Evolutionary conservation across 148 eudicot genomes (phyloP).

Genomic region (Beta vulgaris): DNA sequence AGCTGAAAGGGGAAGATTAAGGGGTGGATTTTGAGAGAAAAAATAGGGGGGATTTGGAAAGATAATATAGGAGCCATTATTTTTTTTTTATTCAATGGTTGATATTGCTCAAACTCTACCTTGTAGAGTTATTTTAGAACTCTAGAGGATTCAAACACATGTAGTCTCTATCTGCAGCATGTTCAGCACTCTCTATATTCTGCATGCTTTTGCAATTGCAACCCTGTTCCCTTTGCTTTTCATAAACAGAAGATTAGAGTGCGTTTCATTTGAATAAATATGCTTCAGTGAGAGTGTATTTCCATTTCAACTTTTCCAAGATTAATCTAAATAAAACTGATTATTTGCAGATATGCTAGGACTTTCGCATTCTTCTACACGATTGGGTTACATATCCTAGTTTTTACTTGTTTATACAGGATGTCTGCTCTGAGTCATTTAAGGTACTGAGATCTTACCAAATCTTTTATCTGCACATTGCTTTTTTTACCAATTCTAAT

Average conservation of each 20-base stretch:
- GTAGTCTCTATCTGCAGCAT: neutral
- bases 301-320: neutral
- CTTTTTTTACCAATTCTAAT: neutral
- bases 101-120: too few species aligned
- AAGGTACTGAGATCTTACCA: slow-evolving; percentile 46
- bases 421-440: slow-evolving; percentile 96
- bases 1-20: too few species aligned
- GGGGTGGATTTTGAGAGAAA: too few species aligned
- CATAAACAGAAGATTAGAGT: neutral
- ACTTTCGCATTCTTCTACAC: slow-evolving; percentile 96
- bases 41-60: too few species aligned
- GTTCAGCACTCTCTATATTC: neutral
- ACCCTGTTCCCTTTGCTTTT: neutral
- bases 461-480: neutral
- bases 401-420: slow-evolving; percentile 93
- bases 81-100: too few species aligned
- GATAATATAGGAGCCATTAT: too few species aligned
- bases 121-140: too few species aligned
- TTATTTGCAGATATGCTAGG: slow-evolving; percentile 74
- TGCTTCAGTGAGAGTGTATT: neutral
- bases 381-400: slow-evolving; percentile 88
- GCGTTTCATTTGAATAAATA: neutral
- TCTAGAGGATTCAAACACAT: too few species aligned
- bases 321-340: neutral
- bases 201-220: neutral